Evolutionary conservation across 257 asterid genomes (phyloP), one percentile per base, ranked within the genome.

Genomic region (Cinchona pubescens): DNA sequence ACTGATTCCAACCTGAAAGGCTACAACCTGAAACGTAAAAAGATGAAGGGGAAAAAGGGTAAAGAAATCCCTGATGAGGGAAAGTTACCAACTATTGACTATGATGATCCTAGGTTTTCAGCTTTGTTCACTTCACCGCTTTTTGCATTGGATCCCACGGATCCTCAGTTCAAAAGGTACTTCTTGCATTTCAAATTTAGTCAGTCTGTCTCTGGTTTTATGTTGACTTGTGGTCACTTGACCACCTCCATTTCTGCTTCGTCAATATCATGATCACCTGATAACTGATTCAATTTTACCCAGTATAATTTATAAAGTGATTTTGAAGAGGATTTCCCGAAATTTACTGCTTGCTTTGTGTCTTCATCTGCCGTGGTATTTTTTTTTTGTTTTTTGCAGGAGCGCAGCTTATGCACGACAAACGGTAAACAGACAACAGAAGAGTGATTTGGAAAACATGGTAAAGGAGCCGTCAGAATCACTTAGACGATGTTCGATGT

Each of bases 91-190:
- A 51, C 85, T 61, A 80, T 67, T 0, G 90, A 88, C 63, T 83
- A 69, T 83, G 85, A 87, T 53, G 99, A 95, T 88, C 89, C 92
- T 23, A 96, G 98, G 71, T 95, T 95, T 82, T 84, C 94, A 18
- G 76, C 87, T 51, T 55, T 90, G 40, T 85, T 85, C 77, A 89
- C 83, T 61, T 86, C 89, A 16, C 87, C 96, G 2, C 84, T 64
- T 78, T 95, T 81, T 74, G 96, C 97, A 58, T 76, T 88, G 88
- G 99, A 95, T 86, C 98, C 99, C 48, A 92, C 99, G 8, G 99
- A 94, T 81, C 99, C 97, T 72, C 95, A 92, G 61, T 94, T 87
- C 84, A 92, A 94, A 88, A 90, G 99, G 99, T 94, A 85, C 70
- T 30, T 66, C 38, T 58, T 21, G 5, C 2, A 38, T n/a, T 70